Evolutionary conservation across 441 rosid species (phyloP), one percentile per base, ranked within the genome.

Genomic region (Adansonia rubrostipa): DNA sequence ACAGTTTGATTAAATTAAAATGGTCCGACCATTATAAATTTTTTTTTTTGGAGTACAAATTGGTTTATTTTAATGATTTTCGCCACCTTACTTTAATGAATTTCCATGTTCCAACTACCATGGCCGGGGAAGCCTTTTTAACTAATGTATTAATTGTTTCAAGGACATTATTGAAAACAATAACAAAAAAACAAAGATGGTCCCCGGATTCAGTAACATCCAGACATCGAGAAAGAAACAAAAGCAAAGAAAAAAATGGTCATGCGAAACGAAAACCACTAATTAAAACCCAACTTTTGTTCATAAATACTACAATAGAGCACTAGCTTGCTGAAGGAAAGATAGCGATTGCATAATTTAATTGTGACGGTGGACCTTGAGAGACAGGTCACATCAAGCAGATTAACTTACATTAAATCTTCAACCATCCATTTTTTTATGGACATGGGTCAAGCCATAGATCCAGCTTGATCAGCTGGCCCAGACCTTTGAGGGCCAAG

Each of bases 341-440:
- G 66, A 62, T 24, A 62, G 17, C 42, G 17, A 62, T 62, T 64
- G 45, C 68, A 63, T 33, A 33, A 63, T 33, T 63, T 63, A 63
- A 33, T 24, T 33, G 4, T 14, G 17, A 33, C n/a, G 36, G 36
- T 15, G 45, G 4, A 7, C 19, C 17, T 63, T 24, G 19, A 28
- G 68, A 14, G 2, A 14, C 42, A 3, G 36, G 36, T 9, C 68
- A 63, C 19, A 62, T 24, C 66, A 53, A 28, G 45, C 67, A 5
- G 22, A 56, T 56, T 2, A 1, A 6, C 11, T 36, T 0, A 44
- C 54, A 44, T 67, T 8, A 17, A 66, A 48, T 40, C 45, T 42
- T 10, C 71, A 15, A 67, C 54, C 72, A 20, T 19, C 72, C 72
- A 67, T 9, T 17, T 44, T 44, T 44, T 5, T 10, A 19, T 11